Percentiles rank a stretch among this genome's conserved stretches.
Evolutionary conservation across 805 yeast species (phyloP).

Genomic region (Wickerhamomyces queroliae): DNA sequence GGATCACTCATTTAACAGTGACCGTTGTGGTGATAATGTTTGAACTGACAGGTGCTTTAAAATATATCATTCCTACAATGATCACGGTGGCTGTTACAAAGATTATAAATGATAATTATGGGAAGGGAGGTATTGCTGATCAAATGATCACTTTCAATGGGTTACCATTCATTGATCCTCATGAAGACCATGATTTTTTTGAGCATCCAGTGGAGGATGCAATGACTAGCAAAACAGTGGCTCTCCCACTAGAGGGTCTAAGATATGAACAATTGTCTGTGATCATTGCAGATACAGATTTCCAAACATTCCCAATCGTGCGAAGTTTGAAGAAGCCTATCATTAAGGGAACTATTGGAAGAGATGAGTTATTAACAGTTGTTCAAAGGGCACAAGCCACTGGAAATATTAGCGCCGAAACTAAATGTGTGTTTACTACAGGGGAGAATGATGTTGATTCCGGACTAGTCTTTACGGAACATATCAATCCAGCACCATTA

Average conservation of each 20-base stretch:
- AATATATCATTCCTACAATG: conserved; percentile 93
- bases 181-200: conserved; percentile 60
- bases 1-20: conserved; percentile 88
- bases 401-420: conserved; percentile 14
- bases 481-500: conserved; percentile 55
- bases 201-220: conserved; percentile 45
- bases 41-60: conserved; percentile 92
- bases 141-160: conserved; percentile 90
- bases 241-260: conserved; percentile 33
- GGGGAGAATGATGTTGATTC: background rate
- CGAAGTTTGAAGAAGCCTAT: conserved; percentile 29
- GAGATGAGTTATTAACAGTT: conserved; percentile 32
- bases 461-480: conserved; percentile 20
- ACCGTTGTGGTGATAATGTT: conserved; percentile 95
- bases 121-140: conserved; percentile 89
- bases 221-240: conserved; percentile 45
- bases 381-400: conserved; percentile 20
- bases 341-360: conserved; percentile 40
- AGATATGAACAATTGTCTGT: conserved; percentile 27
- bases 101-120: conserved; percentile 68
- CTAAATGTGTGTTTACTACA: conserved; percentile 11
- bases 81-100: conserved; percentile 88
- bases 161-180: conserved; percentile 71
- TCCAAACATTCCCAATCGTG: conserved; percentile 52
- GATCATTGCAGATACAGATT: conserved; percentile 28